Conservation (phyloP, 306 rosid species). For the Betula pendula region DNA sequence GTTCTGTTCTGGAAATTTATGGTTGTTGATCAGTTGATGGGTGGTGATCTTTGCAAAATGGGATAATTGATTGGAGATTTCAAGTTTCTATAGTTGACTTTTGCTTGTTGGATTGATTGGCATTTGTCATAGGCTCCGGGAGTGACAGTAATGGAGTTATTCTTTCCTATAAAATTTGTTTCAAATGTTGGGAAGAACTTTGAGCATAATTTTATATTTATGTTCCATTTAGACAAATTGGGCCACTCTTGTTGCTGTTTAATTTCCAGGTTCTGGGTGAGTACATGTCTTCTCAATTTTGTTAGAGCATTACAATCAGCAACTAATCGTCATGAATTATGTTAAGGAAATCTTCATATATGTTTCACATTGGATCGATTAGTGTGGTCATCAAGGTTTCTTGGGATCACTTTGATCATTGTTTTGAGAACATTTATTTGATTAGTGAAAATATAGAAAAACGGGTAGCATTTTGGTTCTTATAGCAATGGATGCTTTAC, state of each 20-base stretch:
- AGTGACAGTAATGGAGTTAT: no score
- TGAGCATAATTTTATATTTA: no score
- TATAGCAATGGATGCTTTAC: conserved; percentile 25
- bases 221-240: no score
- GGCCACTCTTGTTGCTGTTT: no score
- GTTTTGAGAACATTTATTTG: neutral
- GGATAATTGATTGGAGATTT: neutral
- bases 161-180: no score
- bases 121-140: no score
- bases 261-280: neutral
- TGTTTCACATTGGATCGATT: neutral
- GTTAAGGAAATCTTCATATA: neutral
- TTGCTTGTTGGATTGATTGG: no score
- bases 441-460: neutral
- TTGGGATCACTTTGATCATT: neutral
- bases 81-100: neutral
- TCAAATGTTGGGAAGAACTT: no score
- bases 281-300: neutral
- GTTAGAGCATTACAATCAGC: neutral
- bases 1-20: neutral
- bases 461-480: neutral
- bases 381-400: conserved; percentile 1
- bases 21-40: neutral
- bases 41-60: neutral
- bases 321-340: neutral